Conservation (phyloP, 345 rosid species). For the Erysimum cheiranthoides region DNA sequence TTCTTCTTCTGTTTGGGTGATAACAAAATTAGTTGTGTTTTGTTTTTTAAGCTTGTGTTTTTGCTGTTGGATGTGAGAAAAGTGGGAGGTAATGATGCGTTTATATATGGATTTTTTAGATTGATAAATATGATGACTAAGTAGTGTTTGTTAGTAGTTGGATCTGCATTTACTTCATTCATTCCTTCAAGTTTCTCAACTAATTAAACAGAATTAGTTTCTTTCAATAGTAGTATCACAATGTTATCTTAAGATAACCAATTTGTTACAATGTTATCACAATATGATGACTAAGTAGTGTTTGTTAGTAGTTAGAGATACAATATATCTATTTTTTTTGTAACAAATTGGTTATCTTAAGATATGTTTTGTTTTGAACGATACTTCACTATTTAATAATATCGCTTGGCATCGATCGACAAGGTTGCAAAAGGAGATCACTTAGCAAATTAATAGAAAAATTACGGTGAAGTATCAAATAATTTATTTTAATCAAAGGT, state of each 20-base stretch:
- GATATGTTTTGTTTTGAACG: neutral
- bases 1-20: neutral
- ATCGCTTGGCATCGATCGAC: conserved; percentile 1
- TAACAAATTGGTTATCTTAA: neutral
- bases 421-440: neutral
- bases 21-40: neutral
- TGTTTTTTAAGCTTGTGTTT: neutral
- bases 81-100: conserved; percentile 26
- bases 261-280: no score
- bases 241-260: no score
- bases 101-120: conserved; percentile 47
- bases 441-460: neutral
- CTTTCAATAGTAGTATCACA: neutral
- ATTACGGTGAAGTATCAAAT: neutral
- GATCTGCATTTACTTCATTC: conserved; percentile 9
- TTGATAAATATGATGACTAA: neutral
- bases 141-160: conserved; percentile 36
- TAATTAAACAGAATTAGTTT: neutral
- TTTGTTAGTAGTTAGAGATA: neutral
- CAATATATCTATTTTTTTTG: neutral
- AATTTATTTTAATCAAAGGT: neutral
- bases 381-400: neutral
- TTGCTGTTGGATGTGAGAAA: conserved; percentile 9
- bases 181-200: conserved; percentile 3
- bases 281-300: no score